Base-by-base conservation (phyloP, 495 filamentous ascomycete species). In the Hapsidospora chrysogenum region DNA sequence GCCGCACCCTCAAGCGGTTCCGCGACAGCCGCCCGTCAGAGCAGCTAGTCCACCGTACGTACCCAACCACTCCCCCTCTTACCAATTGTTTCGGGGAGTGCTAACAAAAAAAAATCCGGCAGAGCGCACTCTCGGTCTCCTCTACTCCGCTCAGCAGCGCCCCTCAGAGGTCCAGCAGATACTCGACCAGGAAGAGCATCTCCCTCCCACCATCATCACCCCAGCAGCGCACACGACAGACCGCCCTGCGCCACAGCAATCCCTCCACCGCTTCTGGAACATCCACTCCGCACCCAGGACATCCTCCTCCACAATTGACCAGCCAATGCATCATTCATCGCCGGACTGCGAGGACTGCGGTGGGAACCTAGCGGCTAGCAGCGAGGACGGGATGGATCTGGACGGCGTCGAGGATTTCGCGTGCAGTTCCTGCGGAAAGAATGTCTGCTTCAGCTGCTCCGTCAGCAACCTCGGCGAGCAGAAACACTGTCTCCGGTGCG, bases 1-100 rank as follows among this genome's bases (percentile, higher is more conserved):
- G 60, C 41, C 60, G 63, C 11, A 67, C 63, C 15, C 46, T 61
- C 48, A 67, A 67, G 50, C 60, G 63, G 19, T 56, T 60, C 32
- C 63, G 63, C 27, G 51, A 64, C 49, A 63, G 53, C 41, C 48
- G 63, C 9, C 63, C 63, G n/a, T 56, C 63, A 7, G 59, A 66
- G 27, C 41, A 50, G 9, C 52, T 61, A 37, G 54, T 67, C 11
- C 55, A 66, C 36, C 51, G 63, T 66, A 53, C 50, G 63, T 51
- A 33, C 20, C 42, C 33, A 36, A 27, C 22, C 37, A 30, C 11
- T 14, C 32, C 13, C 42, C n/a, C 45, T 36, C 40, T 33, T 36
- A 32, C 33, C 20, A 13, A 15, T 17, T 35, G 11, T 29, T 6
- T 6, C 23, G 6, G 6, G 6, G 23, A 6, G 6, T 11, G 23